A percentile compares a stretch with the other conserved stretches of the same genome.
Evolutionary conservation across 768 basidiomycete genomes (phyloP).

Genomic region (Leccinum subgranulosum): DNA sequence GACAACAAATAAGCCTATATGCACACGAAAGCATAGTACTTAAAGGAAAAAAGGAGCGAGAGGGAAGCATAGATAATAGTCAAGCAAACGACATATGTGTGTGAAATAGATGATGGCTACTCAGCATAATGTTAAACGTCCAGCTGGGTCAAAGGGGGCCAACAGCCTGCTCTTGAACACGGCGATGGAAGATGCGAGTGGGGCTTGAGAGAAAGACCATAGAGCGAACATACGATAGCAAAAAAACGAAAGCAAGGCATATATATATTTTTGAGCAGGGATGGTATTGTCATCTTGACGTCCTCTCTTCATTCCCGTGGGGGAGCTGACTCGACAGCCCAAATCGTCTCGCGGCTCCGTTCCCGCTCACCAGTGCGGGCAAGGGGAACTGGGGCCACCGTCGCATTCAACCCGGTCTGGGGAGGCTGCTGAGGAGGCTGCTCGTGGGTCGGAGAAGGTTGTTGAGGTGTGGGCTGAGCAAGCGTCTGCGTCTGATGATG

Average conservation of each 20-base stretch:
- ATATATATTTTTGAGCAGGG: constrained; percentile 17
- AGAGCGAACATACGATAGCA: constrained; percentile 22
- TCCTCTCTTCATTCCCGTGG: constrained; percentile 27
- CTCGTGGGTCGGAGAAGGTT: constrained; percentile 26
- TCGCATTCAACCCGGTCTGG: constrained; percentile 12
- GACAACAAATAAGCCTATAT: constrained; percentile 22
- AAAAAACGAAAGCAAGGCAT: constrained; percentile 27
- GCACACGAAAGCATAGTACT: constrained; percentile 28
- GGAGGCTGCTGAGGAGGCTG: constrained; percentile 24
- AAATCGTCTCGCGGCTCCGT: constrained; percentile 26
- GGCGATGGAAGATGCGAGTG: constrained; percentile 19
- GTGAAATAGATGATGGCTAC: constrained; percentile 14
- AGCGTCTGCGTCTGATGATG: constrained; percentile 23
- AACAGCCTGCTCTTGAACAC: constrained; percentile 8
- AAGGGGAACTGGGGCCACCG: constrained; percentile 18
- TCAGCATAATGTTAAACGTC: constrained; percentile 30
- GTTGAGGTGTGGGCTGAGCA: constrained; percentile 22
- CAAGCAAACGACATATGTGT: constrained; percentile 20
- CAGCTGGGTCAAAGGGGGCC: constrained; percentile 10
- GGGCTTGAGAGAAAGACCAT: constrained; percentile 20
- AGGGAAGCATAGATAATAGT: constrained; percentile 27
- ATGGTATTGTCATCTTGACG: constrained; percentile 11
- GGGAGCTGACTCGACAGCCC: constrained; percentile 28
- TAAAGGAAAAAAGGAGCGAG: neutral
- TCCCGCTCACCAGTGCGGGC: constrained; percentile 28